Evolutionary conservation across 1,139 yeast species (phyloP).

Genomic region (Yamadazyma spencermartinsiae): DNA sequence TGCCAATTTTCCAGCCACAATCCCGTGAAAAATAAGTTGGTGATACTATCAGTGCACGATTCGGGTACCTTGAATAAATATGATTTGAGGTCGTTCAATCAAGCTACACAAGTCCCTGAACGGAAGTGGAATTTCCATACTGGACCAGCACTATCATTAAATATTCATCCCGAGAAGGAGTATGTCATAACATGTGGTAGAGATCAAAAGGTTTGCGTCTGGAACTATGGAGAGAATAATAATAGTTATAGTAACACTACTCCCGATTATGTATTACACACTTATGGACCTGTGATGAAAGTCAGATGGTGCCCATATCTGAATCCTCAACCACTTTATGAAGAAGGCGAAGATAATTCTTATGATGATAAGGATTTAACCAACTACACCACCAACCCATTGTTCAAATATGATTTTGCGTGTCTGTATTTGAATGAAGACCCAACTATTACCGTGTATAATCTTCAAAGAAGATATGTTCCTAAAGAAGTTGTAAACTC

Average conservation of each 20-base stretch:
- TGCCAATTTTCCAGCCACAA: constrained; percentile 60
- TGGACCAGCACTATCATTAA: constrained; percentile 85
- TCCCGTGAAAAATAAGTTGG: constrained; percentile 29
- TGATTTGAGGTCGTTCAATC: constrained; percentile 57
- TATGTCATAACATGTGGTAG: constrained; percentile 91
- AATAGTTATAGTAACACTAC: constrained; percentile 17
- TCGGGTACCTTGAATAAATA: constrained; percentile 84
- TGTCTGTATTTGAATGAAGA: constrained; percentile 78
- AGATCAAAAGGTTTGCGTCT: constrained; percentile 78
- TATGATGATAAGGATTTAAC: constrained; percentile 7
- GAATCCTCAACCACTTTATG: constrained; percentile 7
- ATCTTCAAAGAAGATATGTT: constrained; percentile 68
- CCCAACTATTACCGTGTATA: constrained; percentile 71
- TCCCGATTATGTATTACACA: constrained; percentile 72
- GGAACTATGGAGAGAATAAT: constrained; percentile 54
- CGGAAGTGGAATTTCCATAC: constrained; percentile 83
- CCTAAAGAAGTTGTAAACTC: constrained; percentile 70
- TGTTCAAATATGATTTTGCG: constrained; percentile 65
- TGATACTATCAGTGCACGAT: constrained; percentile 71
- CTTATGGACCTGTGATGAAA: constrained; percentile 76
- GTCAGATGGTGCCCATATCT: constrained; percentile 63
- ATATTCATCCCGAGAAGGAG: constrained; percentile 85
- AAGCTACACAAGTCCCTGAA: constrained; percentile 47
- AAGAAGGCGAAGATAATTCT: constrained; percentile 8
- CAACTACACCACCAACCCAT: constrained; percentile 15